phyloP scores from a whole-genome alignment of 306 rosid species.

The Prunus campanulata region DNA sequence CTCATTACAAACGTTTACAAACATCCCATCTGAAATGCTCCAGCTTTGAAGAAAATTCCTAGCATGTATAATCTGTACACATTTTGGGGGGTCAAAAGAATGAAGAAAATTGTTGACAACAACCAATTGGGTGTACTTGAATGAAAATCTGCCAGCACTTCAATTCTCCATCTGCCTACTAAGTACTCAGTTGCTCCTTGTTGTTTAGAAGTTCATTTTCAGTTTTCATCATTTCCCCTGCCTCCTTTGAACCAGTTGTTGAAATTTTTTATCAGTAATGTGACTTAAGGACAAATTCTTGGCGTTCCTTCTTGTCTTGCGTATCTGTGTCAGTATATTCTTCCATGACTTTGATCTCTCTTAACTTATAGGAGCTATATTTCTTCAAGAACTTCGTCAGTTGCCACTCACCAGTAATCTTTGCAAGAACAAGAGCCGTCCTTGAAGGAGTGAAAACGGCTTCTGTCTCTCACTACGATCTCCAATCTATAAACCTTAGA shows the following conservation, averaged over 20 bases:
- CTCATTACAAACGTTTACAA: not conserved
- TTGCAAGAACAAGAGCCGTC: conserved; percentile 71
- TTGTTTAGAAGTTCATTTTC: not conserved
- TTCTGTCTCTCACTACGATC: conserved; percentile 73
- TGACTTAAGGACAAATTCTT: not conserved
- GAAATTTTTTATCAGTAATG: not conserved
- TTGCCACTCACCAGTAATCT: conserved; percentile 63
- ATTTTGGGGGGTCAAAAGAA: no score
- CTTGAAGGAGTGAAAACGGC: conserved; percentile 77
- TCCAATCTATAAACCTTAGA: conserved; percentile 66
- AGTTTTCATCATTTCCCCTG: not conserved
- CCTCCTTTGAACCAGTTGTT: not conserved
- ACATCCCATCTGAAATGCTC: not conserved
- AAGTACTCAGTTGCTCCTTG: not conserved
- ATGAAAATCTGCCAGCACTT: not conserved
- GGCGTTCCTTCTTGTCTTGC: not conserved
- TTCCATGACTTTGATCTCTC: not conserved
- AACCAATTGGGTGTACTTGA: not conserved
- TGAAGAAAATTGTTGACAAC: not conserved
- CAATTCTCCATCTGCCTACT: not conserved
- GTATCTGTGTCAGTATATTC: not conserved
- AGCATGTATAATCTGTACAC: not conserved
- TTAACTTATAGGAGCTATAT: not conserved
- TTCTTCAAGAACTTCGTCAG: not conserved
- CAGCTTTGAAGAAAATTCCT: not conserved